Base-by-base conservation (phyloP, 257 asterid genomes). In the Gentiana straminea region DNA sequence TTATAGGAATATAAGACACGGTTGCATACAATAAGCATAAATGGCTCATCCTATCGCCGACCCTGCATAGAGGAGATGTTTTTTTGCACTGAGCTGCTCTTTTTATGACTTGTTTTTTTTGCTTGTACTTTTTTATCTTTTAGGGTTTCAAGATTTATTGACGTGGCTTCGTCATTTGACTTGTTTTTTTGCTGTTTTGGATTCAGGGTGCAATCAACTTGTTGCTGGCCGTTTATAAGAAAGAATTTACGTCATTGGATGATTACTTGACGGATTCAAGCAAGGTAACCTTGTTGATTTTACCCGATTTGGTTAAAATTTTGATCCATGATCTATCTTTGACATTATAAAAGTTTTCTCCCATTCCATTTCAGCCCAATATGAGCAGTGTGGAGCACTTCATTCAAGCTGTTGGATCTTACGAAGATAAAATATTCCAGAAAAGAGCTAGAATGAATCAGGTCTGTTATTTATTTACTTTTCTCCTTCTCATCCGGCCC, bases 161-260 rank as follows among this genome's bases (percentile, higher is more conserved):
- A 39, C 8, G 24, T 24, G 24, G 24, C 1, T 24, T 24, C 24
- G 24, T 24, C 24, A 24, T 24, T 24, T 24, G 24, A 24, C 24
- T 24, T 24, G 24, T 24, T 24, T 24, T 15, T 24, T 24, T 24
- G 24, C 24, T 24, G 24, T 24, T 24, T 24, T 24, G 24, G 45
- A 8, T 65, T 59, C 49, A 89, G 95, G 96, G 98, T 66, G 98
- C 96, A 51, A 82, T 90, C 64, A 84, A 90, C 76, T 77, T 90
- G 77, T 75, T 90, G 54, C 70, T 90, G 76, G 89, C 94, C 57
- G 91, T 86, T 55, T 86, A 86, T 64, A 90, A 86, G 69, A 86
- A 86, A 70, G 97, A 89, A 72, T 72, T 90, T 52, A 69, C 70
- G 74, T 73, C 58, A 59, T 37, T 79, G 75, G 96, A 89, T 58